Evolutionary conservation across 805 yeast genomes (phyloP), one percentile per base, ranked within the genome.

Genomic region (Candida boleticola): DNA sequence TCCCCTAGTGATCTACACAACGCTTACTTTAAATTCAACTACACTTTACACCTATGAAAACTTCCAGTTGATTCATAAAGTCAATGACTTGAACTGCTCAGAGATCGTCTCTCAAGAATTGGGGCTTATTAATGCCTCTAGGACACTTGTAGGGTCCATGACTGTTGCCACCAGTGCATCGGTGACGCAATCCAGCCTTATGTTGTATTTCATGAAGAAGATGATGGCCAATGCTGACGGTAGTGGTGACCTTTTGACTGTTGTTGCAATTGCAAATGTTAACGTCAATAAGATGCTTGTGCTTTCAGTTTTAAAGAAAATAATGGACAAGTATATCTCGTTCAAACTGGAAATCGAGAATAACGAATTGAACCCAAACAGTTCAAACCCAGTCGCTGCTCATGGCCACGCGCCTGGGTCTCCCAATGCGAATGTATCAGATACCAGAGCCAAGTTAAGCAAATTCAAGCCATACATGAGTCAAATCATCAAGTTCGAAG

Each of bases 11-110:
- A 63, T 76, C 16, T 71, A 68, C 49, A 71, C 77, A 17, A 71
- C 80, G 2, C 61, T 76, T 30, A 72, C 80, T 3, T 58, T 64
- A 41, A 80, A 81, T 52, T 79, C 85, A 14, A 76, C 83, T 4
- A 79, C 85, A 0, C 62, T 80, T 11, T 81, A 76, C 55, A 74
- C 84, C 10, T 70, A 77, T 47, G 84, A 80, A 49, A 77, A 77
- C 52, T 57, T 61, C 35, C 64, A 62, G 19, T 56, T 80, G 29
- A 62, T 68, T 1, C 66, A 69, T 23, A 53, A 61, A n/a, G 47
- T 69, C 20, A 61, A 71, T 32, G 71, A 67, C 39, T 59, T 79
- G 37, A 78, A 77, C 49, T 72, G 82, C 43, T 66, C 76, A 1
- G 85, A 80, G 50, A 58, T 73, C 1, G 64, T 80, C 3, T 71